A percentile compares a stretch with the other conserved stretches of the same genome.
phyloP scores from a whole-genome alignment of 1,284 basidiomycete genomes.

The Leccinum colubrinum region DNA sequence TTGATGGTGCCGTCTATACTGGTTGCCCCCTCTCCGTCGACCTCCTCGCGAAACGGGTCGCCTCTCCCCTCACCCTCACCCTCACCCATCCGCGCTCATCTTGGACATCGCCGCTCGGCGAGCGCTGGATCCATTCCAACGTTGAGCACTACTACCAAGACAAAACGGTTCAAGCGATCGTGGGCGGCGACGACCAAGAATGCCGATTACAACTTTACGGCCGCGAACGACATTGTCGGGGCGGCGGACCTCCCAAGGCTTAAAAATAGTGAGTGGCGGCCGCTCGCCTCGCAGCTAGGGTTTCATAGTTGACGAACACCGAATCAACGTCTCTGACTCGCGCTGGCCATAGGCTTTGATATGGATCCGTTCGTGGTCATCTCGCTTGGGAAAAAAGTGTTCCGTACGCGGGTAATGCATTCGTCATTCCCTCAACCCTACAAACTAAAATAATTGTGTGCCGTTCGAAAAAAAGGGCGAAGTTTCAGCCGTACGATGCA shows the following conservation, averaged over 20 bases:
- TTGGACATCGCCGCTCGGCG: constrained; percentile 31
- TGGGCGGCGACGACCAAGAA: constrained; percentile 31
- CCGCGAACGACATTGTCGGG: constrained; percentile 80
- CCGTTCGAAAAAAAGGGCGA: constrained; percentile 63
- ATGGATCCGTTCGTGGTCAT: constrained; percentile 98
- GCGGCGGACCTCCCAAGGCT: constrained; percentile 85
- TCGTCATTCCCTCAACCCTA: constrained; percentile 85
- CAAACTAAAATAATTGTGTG: constrained; percentile 13
- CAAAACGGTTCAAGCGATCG: constrained; percentile 27
- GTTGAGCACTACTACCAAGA: constrained; percentile 22
- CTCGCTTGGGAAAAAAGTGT: constrained; percentile 96
- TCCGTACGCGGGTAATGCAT: constrained; percentile 82
- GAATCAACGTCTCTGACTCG: not conserved
- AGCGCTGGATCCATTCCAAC: constrained; percentile 32
- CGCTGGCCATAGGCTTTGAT: constrained; percentile 61
- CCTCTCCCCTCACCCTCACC: constrained; percentile 18
- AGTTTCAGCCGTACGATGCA: constrained; percentile 93
- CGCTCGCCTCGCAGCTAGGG: not conserved
- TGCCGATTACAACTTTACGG: constrained; percentile 64
- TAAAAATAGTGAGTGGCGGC: constrained; percentile 71
- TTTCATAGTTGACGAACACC: constrained; percentile 5
- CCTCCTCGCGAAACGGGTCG: constrained; percentile 9
- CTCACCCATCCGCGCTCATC: constrained; percentile 18
- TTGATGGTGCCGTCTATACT: constrained; percentile 10
- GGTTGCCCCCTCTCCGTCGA: constrained; percentile 6